A percentile compares a stretch with the other conserved stretches of the same genome.
These are phyloP conservation scores for Ustulina deusta DNA, from an alignment of 2,329 filamentous ascomycete species.

Conservation along the genomic window DNA sequence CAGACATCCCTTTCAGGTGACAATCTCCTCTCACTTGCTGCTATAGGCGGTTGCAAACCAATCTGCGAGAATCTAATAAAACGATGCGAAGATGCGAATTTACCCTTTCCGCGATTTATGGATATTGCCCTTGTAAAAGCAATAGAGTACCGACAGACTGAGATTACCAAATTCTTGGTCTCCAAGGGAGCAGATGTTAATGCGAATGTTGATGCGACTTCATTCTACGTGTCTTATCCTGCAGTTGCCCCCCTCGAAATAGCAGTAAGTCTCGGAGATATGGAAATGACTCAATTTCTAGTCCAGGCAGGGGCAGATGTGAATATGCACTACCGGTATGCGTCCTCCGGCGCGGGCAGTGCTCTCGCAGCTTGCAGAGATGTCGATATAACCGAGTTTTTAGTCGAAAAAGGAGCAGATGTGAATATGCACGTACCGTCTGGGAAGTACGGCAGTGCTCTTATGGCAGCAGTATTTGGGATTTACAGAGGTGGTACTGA, in stretches of 20 bases:
- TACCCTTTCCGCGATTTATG: background rate
- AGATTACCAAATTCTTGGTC: background rate
- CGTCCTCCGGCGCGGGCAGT: slow-evolving; percentile 11
- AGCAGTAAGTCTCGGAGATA: background rate
- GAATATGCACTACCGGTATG: background rate
- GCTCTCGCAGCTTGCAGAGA: slow-evolving; percentile 15
- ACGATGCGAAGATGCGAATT: background rate
- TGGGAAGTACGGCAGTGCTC: slow-evolving; percentile 13
- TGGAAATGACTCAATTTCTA: background rate
- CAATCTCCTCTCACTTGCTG: slow-evolving; percentile 13
- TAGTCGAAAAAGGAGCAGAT: background rate
- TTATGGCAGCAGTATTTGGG: background rate
- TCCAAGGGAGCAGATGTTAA: background rate
- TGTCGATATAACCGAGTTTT: background rate
- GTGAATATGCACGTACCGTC: background rate
- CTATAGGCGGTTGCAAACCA: background rate
- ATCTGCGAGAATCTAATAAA: slow-evolving; percentile 23
- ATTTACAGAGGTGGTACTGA: background rate
- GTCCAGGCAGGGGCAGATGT: slow-evolving; percentile 15
- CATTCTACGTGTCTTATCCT: too few species aligned
- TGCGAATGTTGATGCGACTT: too few species aligned
- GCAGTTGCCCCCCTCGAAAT: background rate
- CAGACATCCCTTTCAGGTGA: background rate
- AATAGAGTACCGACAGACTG: background rate
- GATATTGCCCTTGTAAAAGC: background rate